A percentile compares a stretch with the other conserved stretches of the same genome.
Evolutionary conservation across 352 stramenopile genomes (phyloP).

Genomic region (Pythium myriotylum): DNA sequence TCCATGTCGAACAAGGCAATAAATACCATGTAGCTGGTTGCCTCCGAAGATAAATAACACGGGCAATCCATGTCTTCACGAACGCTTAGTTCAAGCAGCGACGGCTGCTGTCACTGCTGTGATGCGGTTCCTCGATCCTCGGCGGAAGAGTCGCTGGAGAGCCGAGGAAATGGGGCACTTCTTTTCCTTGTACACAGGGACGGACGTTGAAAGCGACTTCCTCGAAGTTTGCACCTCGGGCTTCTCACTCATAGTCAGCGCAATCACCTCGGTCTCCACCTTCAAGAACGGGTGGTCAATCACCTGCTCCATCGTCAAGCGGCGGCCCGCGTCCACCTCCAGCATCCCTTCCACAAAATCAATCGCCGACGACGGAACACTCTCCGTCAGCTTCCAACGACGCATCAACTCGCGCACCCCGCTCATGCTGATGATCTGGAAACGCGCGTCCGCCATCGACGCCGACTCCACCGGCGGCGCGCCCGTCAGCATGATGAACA

Average conservation of each 20-base stretch:
- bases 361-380: constrained; percentile 51
- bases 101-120: constrained; percentile 30
- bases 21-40: too few relatives aligned
- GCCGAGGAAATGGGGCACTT: constrained; percentile 19
- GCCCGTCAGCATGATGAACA: constrained; percentile 85
- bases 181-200: too few relatives aligned
- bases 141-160: constrained; percentile 29
- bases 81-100: constrained; percentile 20
- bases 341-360: constrained; percentile 70
- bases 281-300: constrained; percentile 66
- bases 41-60: too few relatives aligned
- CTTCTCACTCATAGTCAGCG: constrained; percentile 1
- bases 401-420: constrained; percentile 62
- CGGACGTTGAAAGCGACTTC: not conserved
- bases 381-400: constrained; percentile 68
- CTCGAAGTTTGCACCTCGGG: constrained; percentile 7
- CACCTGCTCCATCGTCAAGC: constrained; percentile 63
- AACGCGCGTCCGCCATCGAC: constrained; percentile 53
- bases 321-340: constrained; percentile 54
- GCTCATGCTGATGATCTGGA: constrained; percentile 60
- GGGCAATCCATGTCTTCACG: too few relatives aligned
- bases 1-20: too few relatives aligned
- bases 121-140: constrained; percentile 28
- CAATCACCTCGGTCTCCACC: constrained; percentile 15
- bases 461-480: constrained; percentile 69